Evolutionary conservation across 225 moss, liverwort and hornwort genomes (phyloP).

Genomic region (Physcomitrellopsis africana): DNA sequence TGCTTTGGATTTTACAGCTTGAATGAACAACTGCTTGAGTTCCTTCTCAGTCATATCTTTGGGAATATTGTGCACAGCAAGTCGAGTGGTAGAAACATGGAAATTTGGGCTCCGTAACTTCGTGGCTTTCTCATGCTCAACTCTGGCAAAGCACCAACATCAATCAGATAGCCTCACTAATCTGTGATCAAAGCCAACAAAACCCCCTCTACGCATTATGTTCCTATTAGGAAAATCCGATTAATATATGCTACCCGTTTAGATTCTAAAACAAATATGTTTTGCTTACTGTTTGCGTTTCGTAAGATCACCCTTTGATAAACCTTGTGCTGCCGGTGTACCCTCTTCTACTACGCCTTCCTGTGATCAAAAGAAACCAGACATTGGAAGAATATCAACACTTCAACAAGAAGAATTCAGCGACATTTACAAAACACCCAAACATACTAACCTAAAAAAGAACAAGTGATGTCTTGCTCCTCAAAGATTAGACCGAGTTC

Average conservation of each 20-base stretch:
- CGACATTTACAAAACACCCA: neutral
- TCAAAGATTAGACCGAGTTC: too few relatives aligned
- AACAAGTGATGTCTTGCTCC: neutral
- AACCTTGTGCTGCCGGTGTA: slow-evolving; percentile 75
- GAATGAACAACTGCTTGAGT: slow-evolving; percentile 78
- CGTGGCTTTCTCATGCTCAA: slow-evolving; percentile 87
- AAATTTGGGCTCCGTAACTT: slow-evolving; percentile 96
- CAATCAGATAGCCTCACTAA: slow-evolving; percentile 24
- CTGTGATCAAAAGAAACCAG: slow-evolving; percentile 41
- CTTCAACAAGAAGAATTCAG: neutral
- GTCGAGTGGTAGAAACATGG: slow-evolving; percentile 85
- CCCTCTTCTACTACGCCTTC: slow-evolving; percentile 81
- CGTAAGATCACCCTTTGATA: slow-evolving; percentile 79
- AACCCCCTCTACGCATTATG: neutral
- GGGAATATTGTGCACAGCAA: slow-evolving; percentile 86
- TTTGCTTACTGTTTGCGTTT: slow-evolving; percentile 87
- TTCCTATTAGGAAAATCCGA: neutral
- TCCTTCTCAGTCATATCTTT: slow-evolving; percentile 84
- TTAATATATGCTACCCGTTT: slow-evolving; percentile 19
- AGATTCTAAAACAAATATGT: slow-evolving; percentile 1
- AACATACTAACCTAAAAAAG: neutral
- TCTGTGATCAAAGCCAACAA: neutral
- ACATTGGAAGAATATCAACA: slow-evolving; percentile 4
- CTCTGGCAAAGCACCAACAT: slow-evolving; percentile 38
- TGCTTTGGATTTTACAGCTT: slow-evolving; percentile 85